These are phyloP conservation scores for Lanmaoa pseudosensibilis DNA, from an alignment of 768 basidiomycete genomes.

Conservation along the genomic window DNA sequence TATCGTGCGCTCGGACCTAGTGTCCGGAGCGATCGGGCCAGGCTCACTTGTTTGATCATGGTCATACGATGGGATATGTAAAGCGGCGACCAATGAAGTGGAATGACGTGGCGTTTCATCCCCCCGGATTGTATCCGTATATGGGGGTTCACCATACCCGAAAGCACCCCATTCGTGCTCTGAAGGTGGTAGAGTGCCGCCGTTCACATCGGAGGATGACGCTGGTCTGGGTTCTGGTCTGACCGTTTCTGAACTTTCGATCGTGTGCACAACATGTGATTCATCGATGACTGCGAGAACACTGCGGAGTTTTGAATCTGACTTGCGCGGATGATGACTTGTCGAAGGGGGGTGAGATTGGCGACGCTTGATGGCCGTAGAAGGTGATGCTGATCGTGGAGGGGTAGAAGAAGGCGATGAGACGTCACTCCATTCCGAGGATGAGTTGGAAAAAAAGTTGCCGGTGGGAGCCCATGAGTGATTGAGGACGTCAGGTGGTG, in stretches of 20 bases:
- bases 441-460: slow-evolving; percentile 48
- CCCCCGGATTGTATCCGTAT: slow-evolving; percentile 32
- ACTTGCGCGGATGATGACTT: slow-evolving; percentile 47
- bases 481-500: slow-evolving; percentile 33
- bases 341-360: slow-evolving; percentile 50
- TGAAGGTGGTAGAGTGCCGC: slow-evolving; percentile 17
- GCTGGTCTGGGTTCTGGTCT: slow-evolving; percentile 24
- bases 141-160: slow-evolving; percentile 42
- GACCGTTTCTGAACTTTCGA: slow-evolving; percentile 18
- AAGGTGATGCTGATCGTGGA: slow-evolving; percentile 54
- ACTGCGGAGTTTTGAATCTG: slow-evolving; percentile 66
- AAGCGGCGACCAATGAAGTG: slow-evolving; percentile 23
- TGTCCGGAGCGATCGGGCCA: slow-evolving; percentile 16
- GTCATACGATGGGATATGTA: slow-evolving; percentile 22
- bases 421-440: slow-evolving; percentile 56
- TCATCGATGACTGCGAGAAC: slow-evolving; percentile 77
- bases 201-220: slow-evolving; percentile 33
- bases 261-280: slow-evolving; percentile 39
- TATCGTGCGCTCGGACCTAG: slow-evolving; percentile 30
- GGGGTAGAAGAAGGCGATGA: slow-evolving; percentile 42
- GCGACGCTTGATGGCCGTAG: slow-evolving; percentile 42
- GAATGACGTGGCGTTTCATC: slow-evolving; percentile 51
- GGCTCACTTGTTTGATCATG: slow-evolving; percentile 24
- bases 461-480: slow-evolving; percentile 53
- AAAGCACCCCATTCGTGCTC: slow-evolving; percentile 41